Evolutionary conservation across 352 stramenopile genomes (phyloP), one percentile per base, ranked within the genome.

Genomic region (Blastocystis sp.): DNA sequence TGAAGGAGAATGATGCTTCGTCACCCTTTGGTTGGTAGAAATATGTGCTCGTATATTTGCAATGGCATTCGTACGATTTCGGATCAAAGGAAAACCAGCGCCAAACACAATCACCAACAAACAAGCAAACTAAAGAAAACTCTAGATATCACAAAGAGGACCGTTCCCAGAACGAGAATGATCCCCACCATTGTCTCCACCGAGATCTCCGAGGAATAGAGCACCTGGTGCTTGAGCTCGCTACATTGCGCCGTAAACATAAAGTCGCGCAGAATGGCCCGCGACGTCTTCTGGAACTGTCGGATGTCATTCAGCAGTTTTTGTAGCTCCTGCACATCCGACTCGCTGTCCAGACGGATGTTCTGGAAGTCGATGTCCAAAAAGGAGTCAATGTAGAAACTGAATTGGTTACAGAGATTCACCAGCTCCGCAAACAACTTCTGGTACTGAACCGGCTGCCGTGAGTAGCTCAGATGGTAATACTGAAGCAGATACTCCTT

Each of bases 371-470:
- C 69, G 21, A 65, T 81, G 40, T 81, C 69, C 44, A 64, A 49
- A 24, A 81, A 81, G 4, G 69, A 81, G 29, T 46, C 44, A 44
- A 81, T 65, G 40, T 81, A 81, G 53, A 48, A 81, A n/a, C 69
- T 81, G 69, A 81, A 81, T 29, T 81, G 69, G 27, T 81, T 81
- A 51, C 69, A 81, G 7, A 81, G 69, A 63, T 65, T 81, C 14
- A 81, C 69, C n/a, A 81, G 48, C n/a, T 81, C 69, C 9, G 56
- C n/a, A 51, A 81, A 81, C 14, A 81, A n/a, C 16, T 64, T 32
- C 21, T 81, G 69, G 53, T 63, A 81, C 34, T 81, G 69, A 54
- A 40, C 44, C 24, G 44, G 48, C 42, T 81, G 69, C 18, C 27
- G 21, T 4, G 27, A 16, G 53, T 48, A 81, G 21, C 56, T 46